Evolutionary conservation across 1,284 basidiomycete genomes (phyloP).

Genomic region (Stygiomarasmius scandens): DNA sequence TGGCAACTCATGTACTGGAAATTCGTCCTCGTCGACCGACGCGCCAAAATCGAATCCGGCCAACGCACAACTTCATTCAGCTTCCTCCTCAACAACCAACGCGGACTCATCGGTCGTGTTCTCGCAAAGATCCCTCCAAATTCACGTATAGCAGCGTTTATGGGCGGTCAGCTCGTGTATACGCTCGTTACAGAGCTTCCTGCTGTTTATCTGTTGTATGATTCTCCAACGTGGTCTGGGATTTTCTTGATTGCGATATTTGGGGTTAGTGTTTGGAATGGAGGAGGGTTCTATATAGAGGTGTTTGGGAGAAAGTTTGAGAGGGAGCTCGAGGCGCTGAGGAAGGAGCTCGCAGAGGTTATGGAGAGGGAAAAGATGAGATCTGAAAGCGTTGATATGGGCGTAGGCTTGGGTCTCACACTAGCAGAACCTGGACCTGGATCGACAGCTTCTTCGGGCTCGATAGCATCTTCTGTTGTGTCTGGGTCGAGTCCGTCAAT

Average conservation of each 20-base stretch:
- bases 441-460: neutral
- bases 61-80: slow-evolving; percentile 86
- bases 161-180: slow-evolving; percentile 88
- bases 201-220: slow-evolving; percentile 80
- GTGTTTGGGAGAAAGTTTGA: slow-evolving; percentile 97
- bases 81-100: slow-evolving; percentile 84
- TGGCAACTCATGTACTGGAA: slow-evolving; percentile 94
- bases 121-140: slow-evolving; percentile 62
- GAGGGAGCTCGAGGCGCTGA: slow-evolving; percentile 83
- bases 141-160: slow-evolving; percentile 76
- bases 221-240: slow-evolving; percentile 74
- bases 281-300: slow-evolving; percentile 88
- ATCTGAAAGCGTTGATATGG: neutral
- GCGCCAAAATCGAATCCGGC: slow-evolving; percentile 85
- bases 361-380: slow-evolving; percentile 22
- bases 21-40: slow-evolving; percentile 84
- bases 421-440: no score
- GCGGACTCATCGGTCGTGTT: slow-evolving; percentile 75
- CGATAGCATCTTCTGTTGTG: neutral
- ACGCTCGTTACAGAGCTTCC: slow-evolving; percentile 86
- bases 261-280: slow-evolving; percentile 84
- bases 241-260: slow-evolving; percentile 81
- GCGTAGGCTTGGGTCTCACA: no score
- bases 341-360: slow-evolving; percentile 81
- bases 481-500: neutral